Percentiles rank a stretch among this genome's conserved stretches.
Conservation (phyloP, 345 rosid species). For the Salix dunnii region DNA sequence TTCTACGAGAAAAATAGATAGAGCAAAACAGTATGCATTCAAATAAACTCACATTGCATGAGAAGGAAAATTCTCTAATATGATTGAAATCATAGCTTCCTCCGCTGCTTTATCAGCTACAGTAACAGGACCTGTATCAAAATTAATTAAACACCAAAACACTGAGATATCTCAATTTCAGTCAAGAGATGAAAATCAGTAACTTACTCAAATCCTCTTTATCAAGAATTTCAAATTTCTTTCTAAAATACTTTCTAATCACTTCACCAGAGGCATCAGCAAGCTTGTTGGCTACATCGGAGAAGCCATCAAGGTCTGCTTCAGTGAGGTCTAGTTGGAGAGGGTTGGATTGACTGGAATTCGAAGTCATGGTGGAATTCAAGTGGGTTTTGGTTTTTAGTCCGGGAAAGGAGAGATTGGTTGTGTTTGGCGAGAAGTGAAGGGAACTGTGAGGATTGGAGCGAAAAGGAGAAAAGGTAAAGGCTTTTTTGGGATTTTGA, state of each 20-base stretch:
- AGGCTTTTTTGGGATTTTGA: background rate
- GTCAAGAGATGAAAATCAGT: background rate
- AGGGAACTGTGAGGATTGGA: background rate
- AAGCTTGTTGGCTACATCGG: conserved; percentile 50
- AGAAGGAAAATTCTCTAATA: conserved; percentile 70
- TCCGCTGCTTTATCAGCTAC: conserved; percentile 91
- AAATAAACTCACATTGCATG: conserved; percentile 73
- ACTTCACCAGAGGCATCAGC: conserved; percentile 93
- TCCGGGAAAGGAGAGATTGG: background rate
- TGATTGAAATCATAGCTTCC: conserved; percentile 76
- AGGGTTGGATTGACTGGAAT: conserved; percentile 12
- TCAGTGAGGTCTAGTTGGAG: conserved; percentile 10
- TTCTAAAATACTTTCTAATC: conserved; percentile 72
- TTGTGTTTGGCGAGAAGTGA: background rate
- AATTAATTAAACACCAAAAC: background rate
- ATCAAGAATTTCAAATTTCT: conserved; percentile 75
- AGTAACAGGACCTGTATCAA: conserved; percentile 78
- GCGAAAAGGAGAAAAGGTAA: background rate
- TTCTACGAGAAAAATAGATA: background rate
- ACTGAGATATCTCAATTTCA: background rate
- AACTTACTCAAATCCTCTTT: conserved; percentile 76
- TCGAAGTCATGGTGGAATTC: conserved; percentile 34
- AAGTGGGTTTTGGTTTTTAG: conserved; percentile 9
- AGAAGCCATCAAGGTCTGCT: conserved; percentile 48
- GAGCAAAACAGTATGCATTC: background rate